These are phyloP conservation scores for Salvia splendens DNA, from an alignment of 257 asterid species.

Conservation along the genomic window DNA sequence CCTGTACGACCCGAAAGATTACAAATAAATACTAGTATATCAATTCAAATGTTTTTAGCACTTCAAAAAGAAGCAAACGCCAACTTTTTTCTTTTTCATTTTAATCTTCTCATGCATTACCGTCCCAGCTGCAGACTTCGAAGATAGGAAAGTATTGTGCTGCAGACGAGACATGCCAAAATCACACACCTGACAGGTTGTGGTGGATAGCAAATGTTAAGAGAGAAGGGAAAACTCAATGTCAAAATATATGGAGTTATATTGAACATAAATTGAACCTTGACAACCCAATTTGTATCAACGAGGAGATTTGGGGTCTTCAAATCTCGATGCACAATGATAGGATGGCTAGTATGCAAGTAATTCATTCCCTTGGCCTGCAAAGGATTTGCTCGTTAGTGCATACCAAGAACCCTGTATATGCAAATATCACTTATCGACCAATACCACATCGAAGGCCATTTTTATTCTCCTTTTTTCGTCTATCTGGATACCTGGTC, in stretches of 20 bases:
- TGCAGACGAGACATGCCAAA: slow-evolving; percentile 97
- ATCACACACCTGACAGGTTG: slow-evolving; percentile 75
- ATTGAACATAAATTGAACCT: slow-evolving; percentile 48
- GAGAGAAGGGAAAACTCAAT: slow-evolving; percentile 9
- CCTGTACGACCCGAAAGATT: slow-evolving; percentile 51
- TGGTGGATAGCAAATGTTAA: slow-evolving; percentile 29
- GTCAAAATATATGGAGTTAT: slow-evolving; percentile 2
- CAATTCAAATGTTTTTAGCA: slow-evolving; percentile 3
- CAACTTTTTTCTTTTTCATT: not conserved
- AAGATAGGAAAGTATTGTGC: slow-evolving; percentile 91
- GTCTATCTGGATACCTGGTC: slow-evolving; percentile 71
- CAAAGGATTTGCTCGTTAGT: slow-evolving; percentile 31
- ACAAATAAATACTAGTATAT: slow-evolving; percentile 19
- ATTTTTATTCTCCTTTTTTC: slow-evolving; percentile 83
- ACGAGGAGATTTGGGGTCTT: slow-evolving; percentile 97
- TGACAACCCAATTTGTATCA: slow-evolving; percentile 92
- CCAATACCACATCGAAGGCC: slow-evolving; percentile 95
- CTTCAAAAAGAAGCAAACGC: too few relatives aligned
- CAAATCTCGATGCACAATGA: slow-evolving; percentile 94
- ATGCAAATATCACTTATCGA: slow-evolving; percentile 20
- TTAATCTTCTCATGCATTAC: slow-evolving; percentile 43
- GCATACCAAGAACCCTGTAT: slow-evolving; percentile 26
- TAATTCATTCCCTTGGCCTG: slow-evolving; percentile 99
- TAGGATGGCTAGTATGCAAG: slow-evolving; percentile 92
- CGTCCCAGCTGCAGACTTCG: slow-evolving; percentile 96